Evolutionary conservation across 2,329 filamentous ascomycete species (phyloP), one percentile per base, ranked within the genome.

Genomic region (Metarhizium brunneum): DNA sequence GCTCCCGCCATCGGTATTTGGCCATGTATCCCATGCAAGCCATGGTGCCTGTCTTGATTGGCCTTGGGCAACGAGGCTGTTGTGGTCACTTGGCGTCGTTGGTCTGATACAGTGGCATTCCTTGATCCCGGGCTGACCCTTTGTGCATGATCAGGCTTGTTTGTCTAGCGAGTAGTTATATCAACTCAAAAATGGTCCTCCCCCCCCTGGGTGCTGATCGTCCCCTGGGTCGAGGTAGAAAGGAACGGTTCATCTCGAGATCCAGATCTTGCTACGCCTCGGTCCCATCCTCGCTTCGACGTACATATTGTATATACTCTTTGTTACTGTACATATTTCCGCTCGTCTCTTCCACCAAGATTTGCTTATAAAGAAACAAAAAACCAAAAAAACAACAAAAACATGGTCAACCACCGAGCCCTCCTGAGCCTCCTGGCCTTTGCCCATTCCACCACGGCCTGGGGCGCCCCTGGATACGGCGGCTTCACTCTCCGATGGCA

Each of bases 401-500:
- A n/a, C 6, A 69, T 69, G 66, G 56, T 62, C 18, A 59, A 56
- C 52, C 29, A 53, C n/a, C 56, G 57, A 51, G 54, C 63, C 10
- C 6, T 69, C 30, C 50, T 65, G 11, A 52, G 66, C 38, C 52
- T 72, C 30, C 59, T 69, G 38, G 65, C 66, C 32, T 58, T 72
- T 25, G 56, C 66, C 25, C 61, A 66, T 25, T 50, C 71, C 11
- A 69, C 63, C n/a, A 59, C 64, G 0, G 76, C 76, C 47, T 67
- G 63, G 58, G 60, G 65, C 2, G 62, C 72, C 0, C 75, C 77
- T 2, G 32, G 50, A 25, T 77, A 78, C 60, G 57, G 58, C 8
- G 72, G 73, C 53, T 72, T 70, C 63, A 64, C 56, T 18, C 63
- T 67, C 6, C 49, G 75, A 43, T 81, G 75, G 74, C 65, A 71